These are phyloP conservation scores for Hebeloma cylindrosporum DNA, from an alignment of 768 basidiomycete genomes.

Conservation along the genomic window DNA sequence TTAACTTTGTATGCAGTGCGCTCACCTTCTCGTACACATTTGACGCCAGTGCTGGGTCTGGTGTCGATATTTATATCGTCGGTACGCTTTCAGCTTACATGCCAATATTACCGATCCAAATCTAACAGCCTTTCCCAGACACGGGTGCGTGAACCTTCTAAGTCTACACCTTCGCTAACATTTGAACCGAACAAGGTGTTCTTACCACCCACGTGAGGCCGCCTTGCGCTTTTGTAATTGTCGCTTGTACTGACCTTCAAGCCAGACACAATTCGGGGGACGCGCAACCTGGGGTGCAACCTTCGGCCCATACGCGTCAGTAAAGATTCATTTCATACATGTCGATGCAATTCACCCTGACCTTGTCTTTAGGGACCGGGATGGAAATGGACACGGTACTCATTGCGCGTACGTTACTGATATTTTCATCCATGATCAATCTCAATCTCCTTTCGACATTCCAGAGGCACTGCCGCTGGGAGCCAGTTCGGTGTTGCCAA, in stretches of 20 bases:
- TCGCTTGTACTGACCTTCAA: background rate
- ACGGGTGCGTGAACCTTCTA: background rate
- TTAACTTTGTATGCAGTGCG: constrained; percentile 1
- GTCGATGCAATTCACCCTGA: constrained; percentile 4
- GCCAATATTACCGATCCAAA: background rate
- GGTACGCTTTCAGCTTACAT: too few relatives aligned
- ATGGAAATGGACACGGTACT: constrained; percentile 44
- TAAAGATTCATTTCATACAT: background rate
- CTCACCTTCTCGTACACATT: constrained; percentile 29
- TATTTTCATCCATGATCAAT: background rate
- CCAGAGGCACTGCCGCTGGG: constrained; percentile 36
- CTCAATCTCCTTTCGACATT: background rate
- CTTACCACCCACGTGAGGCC: constrained; percentile 15
- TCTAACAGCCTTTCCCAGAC: background rate
- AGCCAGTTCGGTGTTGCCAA: constrained; percentile 35
- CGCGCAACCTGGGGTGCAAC: constrained; percentile 41
- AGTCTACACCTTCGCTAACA: background rate
- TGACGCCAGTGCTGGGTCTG: constrained; percentile 29
- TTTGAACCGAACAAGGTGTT: constrained; percentile 24
- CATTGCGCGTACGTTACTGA: constrained; percentile 32
- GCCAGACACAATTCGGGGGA: constrained; percentile 38
- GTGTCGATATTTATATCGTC: constrained; percentile 44
- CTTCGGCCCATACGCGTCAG: constrained; percentile 24
- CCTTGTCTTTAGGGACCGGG: too few relatives aligned
- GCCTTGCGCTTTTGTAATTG: background rate